Conservation (phyloP, 768 basidiomycete species). For the Fistulinella prunicolor region DNA sequence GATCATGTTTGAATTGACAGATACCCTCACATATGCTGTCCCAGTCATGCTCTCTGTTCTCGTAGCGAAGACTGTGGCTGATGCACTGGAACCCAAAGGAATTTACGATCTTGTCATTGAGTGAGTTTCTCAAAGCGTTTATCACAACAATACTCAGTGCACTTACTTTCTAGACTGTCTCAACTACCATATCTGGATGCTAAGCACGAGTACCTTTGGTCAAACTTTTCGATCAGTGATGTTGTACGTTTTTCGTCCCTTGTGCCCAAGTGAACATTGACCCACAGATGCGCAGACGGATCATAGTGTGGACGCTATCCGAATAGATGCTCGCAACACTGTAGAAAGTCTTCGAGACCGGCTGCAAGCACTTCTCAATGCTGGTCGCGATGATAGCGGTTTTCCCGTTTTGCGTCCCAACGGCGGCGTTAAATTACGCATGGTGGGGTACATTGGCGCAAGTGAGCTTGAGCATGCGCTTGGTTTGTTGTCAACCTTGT, state of each 20-base stretch:
- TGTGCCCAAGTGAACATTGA: background rate
- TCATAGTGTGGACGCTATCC: conserved; percentile 65
- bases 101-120: conserved; percentile 98
- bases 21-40: conserved; percentile 87
- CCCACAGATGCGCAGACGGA: conserved; percentile 49
- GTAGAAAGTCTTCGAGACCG: conserved; percentile 72
- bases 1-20: conserved; percentile 94
- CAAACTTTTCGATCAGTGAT: conserved; percentile 66
- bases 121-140: conserved; percentile 26
- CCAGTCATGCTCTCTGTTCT: conserved; percentile 88
- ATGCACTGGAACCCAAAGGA: conserved; percentile 62
- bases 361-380: conserved; percentile 53
- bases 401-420: conserved; percentile 78
- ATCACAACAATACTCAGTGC: background rate
- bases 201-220: conserved; percentile 91
- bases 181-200: conserved; percentile 91
- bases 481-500: conserved; percentile 44
- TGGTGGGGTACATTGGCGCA: conserved; percentile 88
- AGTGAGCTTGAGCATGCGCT: conserved; percentile 95
- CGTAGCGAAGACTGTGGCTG: conserved; percentile 44
- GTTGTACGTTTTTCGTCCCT: conserved; percentile 52
- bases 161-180: conserved; percentile 46
- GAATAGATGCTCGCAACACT: conserved; percentile 70
- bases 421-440: conserved; percentile 45
- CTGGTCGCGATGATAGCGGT: conserved; percentile 73